Base-by-base conservation (phyloP, 495 filamentous ascomycete species). In the Penicillium desertorum region DNA sequence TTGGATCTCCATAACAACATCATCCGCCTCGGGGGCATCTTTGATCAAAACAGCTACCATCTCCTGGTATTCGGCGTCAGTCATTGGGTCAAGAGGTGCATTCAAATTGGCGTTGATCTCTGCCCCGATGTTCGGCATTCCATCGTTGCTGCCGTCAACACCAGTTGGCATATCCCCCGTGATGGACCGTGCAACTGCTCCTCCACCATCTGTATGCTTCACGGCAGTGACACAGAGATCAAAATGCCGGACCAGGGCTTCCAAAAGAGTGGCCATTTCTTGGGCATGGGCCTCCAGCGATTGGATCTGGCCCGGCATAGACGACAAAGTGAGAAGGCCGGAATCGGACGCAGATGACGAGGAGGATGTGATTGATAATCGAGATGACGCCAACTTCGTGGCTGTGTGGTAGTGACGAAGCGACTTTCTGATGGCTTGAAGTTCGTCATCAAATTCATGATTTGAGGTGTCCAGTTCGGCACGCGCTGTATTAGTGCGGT, bases 161-260 rank as follows among this genome's bases (percentile, higher is more conserved):
- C 80, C 83, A 1, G 80, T 77, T 30, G 84, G 84, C 60, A 83
- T 80, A 59, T 87, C 81, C 4, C 80, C 81, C 12, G 79, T 78
- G 52, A 86, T 82, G 10, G 75, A 76, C 34, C 84, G 79, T 39
- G 82, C 78, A 6, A 90, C 91, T 17, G 87, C 87, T 20, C 82
- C 85, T 12, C 91, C 92, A 23, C 92, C 94, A 76, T 98, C 92
- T 2, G 93, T 96, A 57, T 93, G 88, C 60, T 91, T 89, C 29
- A 98, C 86, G 0, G 95, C 95, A 4, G 86, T 92, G 20, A 94
- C 90, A 65, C 94, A 98, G 54, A 95, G 85, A 71, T 98, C 94
- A 63, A 96, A 98, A 72, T 98, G 95, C 14, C 79, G 79, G n/a
- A 90, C 92, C 20, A 98, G 78, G 3, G 87, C 88, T 61, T 93